Evolutionary conservation across 139 green algal species (phyloP).

Genomic region (Medakamo hakoo): DNA sequence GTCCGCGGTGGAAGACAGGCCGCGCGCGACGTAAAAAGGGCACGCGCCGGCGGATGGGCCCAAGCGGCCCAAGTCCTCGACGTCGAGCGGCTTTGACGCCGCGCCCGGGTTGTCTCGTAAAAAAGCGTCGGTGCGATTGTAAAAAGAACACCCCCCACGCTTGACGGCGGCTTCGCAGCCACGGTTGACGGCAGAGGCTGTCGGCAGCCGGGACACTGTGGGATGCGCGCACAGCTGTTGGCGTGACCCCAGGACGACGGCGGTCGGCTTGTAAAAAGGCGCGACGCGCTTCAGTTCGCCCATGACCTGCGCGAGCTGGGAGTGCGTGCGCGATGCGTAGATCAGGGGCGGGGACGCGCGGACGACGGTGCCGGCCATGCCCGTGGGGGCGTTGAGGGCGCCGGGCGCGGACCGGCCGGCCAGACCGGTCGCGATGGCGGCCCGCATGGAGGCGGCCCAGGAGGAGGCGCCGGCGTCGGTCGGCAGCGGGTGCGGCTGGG

Average conservation of each 20-base stretch:
- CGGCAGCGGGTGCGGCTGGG: not conserved
- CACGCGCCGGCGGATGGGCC: conserved; percentile 32
- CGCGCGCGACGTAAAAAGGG: conserved; percentile 60
- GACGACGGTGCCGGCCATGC: conserved; percentile 4
- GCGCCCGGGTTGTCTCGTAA: conserved; percentile 24
- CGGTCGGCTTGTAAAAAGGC: conserved; percentile 63
- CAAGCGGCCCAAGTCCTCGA: conserved; percentile 74
- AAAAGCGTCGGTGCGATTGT: conserved; percentile 23
- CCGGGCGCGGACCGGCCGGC: too few relatives aligned
- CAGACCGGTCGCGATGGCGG: conserved; percentile 20
- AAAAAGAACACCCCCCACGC: conserved; percentile 29
- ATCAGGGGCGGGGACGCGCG: conserved; percentile 52
- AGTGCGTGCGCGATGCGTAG: conserved; percentile 86
- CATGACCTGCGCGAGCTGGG: conserved; percentile 88
- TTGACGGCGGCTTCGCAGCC: conserved; percentile 48
- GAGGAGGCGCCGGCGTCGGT: not conserved
- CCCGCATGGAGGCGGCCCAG: conserved; percentile 8
- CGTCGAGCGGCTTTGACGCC: conserved; percentile 42
- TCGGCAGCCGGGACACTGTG: conserved; percentile 21
- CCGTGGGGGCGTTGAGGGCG: too few relatives aligned
- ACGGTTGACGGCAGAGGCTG: conserved; percentile 35
- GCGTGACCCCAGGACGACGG: conserved; percentile 63
- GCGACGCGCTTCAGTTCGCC: conserved; percentile 60
- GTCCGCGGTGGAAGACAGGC: conserved; percentile 47
- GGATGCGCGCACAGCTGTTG: conserved; percentile 70